Conservation (phyloP, 2,329 filamentous ascomycete species). For the Fonsecaea pedrosoi region DNA sequence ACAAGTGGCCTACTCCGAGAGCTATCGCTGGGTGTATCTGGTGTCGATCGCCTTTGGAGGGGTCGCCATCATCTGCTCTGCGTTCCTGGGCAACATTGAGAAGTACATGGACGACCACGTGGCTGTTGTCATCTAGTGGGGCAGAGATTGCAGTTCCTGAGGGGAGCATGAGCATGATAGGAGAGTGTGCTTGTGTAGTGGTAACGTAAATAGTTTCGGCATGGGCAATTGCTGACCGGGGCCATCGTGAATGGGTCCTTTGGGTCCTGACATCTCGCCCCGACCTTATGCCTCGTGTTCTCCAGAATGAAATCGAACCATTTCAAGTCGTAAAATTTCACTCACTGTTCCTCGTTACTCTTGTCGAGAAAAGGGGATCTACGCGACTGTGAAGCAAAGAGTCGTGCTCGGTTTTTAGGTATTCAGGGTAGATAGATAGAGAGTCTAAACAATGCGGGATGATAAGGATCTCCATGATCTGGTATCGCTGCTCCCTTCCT, state of each 20-base stretch:
- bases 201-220: background rate
- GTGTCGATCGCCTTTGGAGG: constrained; percentile 67
- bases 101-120: constrained; percentile 66
- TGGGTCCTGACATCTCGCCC: background rate
- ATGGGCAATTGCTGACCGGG: background rate
- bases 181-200: background rate
- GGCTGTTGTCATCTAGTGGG: constrained; percentile 54
- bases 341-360: no score
- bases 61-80: constrained; percentile 62
- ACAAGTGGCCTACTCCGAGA: constrained; percentile 62
- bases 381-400: no score
- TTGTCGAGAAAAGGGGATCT: no score
- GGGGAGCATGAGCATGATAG: background rate
- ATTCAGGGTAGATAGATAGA: no score
- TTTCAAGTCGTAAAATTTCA: background rate
- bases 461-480: no score
- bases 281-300: background rate
- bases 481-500: no score
- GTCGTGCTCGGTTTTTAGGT: no score
- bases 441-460: no score
- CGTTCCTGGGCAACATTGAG: constrained; percentile 65
- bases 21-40: constrained; percentile 68
- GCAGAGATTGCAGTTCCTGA: background rate
- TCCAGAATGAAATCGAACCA: background rate
- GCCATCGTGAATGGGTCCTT: background rate